Percentiles rank a stretch among this genome's conserved stretches.
These are phyloP conservation scores for Ehretia macrophylla DNA, from an alignment of 257 asterid species.

Conservation along the genomic window DNA sequence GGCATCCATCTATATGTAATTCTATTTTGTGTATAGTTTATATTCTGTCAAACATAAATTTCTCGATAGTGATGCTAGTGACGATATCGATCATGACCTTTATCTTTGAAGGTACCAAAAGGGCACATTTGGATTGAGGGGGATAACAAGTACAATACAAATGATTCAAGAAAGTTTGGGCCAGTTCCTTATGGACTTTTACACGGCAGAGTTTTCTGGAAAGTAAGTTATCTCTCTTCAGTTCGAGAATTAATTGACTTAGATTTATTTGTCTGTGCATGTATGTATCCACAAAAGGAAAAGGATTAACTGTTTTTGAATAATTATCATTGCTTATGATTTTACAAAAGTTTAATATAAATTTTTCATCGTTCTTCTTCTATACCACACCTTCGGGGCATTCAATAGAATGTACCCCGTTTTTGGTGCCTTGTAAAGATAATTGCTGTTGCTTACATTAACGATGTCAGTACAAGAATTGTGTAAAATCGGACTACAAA, in stretches of 20 bases:
- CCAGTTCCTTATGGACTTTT: constrained; percentile 71
- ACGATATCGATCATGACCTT: too few relatives aligned
- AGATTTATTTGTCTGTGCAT: background rate
- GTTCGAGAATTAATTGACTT: background rate
- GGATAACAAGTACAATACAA: constrained; percentile 40
- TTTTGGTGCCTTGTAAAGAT: too few relatives aligned
- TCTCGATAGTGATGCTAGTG: background rate
- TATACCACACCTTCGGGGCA: too few relatives aligned
- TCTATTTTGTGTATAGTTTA: background rate
- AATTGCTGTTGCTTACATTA: too few relatives aligned
- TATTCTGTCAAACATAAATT: background rate
- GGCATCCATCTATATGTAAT: background rate
- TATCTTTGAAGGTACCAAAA: constrained; percentile 55
- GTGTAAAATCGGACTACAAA: too few relatives aligned
- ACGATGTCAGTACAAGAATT: too few relatives aligned
- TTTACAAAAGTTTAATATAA: too few relatives aligned
- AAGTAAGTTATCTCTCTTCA: constrained; percentile 33
- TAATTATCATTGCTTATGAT: too few relatives aligned
- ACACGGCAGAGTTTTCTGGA: constrained; percentile 47
- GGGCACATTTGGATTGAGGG: constrained; percentile 92
- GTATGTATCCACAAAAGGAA: too few relatives aligned
- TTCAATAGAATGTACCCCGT: too few relatives aligned
- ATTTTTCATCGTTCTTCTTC: too few relatives aligned
- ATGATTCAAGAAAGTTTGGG: constrained; percentile 71
- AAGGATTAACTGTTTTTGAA: too few relatives aligned